Conservation (phyloP, 2,329 filamentous ascomycete species). For the Diaporthe longicolla region DNA sequence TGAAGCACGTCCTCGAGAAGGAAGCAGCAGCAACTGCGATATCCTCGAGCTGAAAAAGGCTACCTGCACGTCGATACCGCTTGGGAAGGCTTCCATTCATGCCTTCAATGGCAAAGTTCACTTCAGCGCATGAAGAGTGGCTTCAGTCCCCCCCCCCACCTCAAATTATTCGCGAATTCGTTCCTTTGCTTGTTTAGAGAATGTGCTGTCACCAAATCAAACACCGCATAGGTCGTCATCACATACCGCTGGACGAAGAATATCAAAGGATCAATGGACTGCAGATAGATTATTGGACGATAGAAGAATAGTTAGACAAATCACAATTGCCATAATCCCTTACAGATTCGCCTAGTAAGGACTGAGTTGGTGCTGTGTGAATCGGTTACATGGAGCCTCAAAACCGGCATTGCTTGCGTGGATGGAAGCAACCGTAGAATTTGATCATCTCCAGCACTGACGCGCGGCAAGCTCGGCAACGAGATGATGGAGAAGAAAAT, state of each 20-base stretch:
- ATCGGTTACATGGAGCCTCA: not conserved
- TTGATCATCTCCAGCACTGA: not conserved
- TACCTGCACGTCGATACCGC: too few relatives aligned
- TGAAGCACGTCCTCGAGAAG: constrained; percentile 57
- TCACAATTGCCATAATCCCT: not conserved
- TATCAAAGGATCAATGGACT: not conserved
- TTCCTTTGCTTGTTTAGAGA: too few relatives aligned
- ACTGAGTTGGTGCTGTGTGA: not conserved
- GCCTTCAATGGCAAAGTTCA: not conserved
- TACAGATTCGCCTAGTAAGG: not conserved
- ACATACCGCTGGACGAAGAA: not conserved
- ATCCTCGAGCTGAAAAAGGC: not conserved
- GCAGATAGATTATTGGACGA: not conserved
- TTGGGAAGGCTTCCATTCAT: not conserved
- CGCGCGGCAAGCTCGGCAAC: not conserved
- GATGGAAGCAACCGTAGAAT: not conserved
- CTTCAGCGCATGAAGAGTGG: not conserved
- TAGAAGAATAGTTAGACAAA: not conserved
- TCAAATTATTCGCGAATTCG: not conserved
- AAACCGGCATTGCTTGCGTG: not conserved
- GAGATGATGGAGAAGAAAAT: not conserved
- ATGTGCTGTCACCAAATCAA: not conserved
- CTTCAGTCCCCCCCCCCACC: not conserved
- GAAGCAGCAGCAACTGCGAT: not conserved
- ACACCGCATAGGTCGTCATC: not conserved